Base-by-base conservation (phyloP, 768 basidiomycete genomes). In the Tylopilus intermedius region DNA sequence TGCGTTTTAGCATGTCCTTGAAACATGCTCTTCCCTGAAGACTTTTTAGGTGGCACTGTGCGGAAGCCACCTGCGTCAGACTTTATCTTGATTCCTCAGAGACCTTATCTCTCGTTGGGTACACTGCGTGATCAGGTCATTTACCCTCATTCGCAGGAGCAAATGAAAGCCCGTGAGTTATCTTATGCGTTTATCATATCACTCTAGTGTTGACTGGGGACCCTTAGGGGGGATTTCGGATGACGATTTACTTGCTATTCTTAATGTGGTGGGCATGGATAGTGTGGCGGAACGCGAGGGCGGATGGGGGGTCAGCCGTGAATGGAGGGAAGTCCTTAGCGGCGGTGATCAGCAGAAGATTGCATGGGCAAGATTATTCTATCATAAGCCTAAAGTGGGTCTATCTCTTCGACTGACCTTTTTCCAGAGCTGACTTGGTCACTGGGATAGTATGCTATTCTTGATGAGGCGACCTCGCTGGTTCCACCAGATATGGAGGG, bases 291-390 rank as follows among this genome's bases (percentile, higher is more conserved):
- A 91, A 62, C 80, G 94, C 24, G 95, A 98, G 70, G 95, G 95
- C n/a, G 95, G 95, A 11, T 97, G 94, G 94, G 88, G 90, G 62
- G 75, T 77, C 8, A 77, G 80, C n/a, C 79, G 85, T 45, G 95
- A 97, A 63, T 98, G 95, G 95, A 80, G 91, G 57, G 94, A 96
- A 66, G 81, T 89, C 2, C 71, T 98, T 32, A 93, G 90, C 63
- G 94, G 95, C 1, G 94, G 94, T 18, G 95, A 96, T 68, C 92
- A 98, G 68, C 94, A 98, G 71, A 86, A 94, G 72, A 88, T 98
- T 52, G 95, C 95, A 0, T 97, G 95, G 93, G 95, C 93, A 11
- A 75, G 95, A 59, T 69, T 99, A 59, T 99, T 97, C 67, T 99
- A 99, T 68, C 95, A 98, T 65, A 75, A 79, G 52, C 95, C 95